Evolutionary conservation across 2,329 filamentous ascomycete species (phyloP).

Genomic region (Fusarium phyllophilum): DNA sequence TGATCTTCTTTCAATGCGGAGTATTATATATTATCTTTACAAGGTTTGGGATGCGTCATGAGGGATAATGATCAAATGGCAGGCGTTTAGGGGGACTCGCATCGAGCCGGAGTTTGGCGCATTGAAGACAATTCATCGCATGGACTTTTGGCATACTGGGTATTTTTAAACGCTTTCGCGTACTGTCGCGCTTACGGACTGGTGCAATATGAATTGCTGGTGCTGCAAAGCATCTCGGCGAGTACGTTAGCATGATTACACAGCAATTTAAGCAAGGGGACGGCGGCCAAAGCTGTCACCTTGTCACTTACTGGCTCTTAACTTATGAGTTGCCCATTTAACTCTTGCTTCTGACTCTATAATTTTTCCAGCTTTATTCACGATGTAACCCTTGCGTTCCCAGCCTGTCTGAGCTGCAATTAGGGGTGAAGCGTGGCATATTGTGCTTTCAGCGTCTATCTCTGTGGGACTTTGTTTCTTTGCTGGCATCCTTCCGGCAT

Average conservation of each 20-base stretch:
- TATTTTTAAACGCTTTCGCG: constrained; percentile 21
- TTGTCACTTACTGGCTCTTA: background rate
- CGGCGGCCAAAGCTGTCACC: background rate
- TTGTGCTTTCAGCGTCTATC: background rate
- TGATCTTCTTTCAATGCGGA: constrained; percentile 16
- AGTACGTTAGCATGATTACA: background rate
- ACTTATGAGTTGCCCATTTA: background rate
- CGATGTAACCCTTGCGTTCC: background rate
- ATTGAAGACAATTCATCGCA: constrained; percentile 24
- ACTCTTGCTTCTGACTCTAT: background rate
- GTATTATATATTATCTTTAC: background rate
- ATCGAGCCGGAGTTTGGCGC: constrained; percentile 44
- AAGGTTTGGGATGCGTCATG: constrained; percentile 35
- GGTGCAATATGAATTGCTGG: background rate
- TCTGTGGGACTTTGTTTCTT: background rate
- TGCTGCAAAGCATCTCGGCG: background rate
- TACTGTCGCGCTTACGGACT: background rate
- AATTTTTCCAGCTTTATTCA: background rate
- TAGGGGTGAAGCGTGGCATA: background rate
- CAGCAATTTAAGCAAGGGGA: background rate
- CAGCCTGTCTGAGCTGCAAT: background rate
- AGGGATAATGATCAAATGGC: constrained; percentile 43
- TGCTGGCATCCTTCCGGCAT: background rate
- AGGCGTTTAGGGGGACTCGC: constrained; percentile 41
- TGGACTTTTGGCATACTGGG: constrained; percentile 26